Percentiles rank a stretch among this genome's conserved stretches.
phyloP scores from a whole-genome alignment of 768 basidiomycete species.

The Pisolithus orientalis region DNA sequence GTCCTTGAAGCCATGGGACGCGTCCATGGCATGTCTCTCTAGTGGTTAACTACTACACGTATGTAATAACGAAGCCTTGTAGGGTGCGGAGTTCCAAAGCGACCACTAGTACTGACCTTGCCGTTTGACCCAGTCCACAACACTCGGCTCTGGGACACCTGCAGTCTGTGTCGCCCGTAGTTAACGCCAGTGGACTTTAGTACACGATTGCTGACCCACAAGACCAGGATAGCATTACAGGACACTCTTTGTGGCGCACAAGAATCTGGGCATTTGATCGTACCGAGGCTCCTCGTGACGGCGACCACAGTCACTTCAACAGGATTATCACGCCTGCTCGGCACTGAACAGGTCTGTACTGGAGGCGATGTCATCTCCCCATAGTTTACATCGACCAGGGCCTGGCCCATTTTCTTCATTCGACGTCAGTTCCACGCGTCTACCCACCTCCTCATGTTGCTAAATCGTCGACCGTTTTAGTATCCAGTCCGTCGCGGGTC shows the following conservation, averaged over 20 bases:
- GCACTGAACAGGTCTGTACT: not conserved
- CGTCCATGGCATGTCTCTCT: constrained; percentile 17
- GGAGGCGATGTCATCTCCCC: constrained; percentile 15
- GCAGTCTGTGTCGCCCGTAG: not conserved
- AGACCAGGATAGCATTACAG: not conserved
- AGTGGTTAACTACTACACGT: constrained; percentile 4
- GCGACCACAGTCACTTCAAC: not conserved
- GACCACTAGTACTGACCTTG: constrained; percentile 1
- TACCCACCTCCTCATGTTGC: constrained; percentile 9
- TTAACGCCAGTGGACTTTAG: not conserved
- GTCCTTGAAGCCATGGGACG: constrained; percentile 29
- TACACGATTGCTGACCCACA: not conserved
- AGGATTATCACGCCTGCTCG: not conserved
- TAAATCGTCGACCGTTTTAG: constrained; percentile 15
- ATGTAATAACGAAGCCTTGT: constrained; percentile 5
- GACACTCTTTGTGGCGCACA: not conserved
- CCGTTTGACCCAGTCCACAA: not conserved
- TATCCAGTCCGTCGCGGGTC: constrained; percentile 35
- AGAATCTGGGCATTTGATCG: not conserved
- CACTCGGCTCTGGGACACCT: not conserved
- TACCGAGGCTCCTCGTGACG: not conserved
- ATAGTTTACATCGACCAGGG: constrained; percentile 22
- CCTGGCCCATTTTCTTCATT: constrained; percentile 17
- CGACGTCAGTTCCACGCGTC: constrained; percentile 28
- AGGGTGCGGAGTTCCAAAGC: constrained; percentile 29